Evolutionary conservation across 345 rosid genomes (phyloP).

Genomic region (Gossypium anomalum): DNA sequence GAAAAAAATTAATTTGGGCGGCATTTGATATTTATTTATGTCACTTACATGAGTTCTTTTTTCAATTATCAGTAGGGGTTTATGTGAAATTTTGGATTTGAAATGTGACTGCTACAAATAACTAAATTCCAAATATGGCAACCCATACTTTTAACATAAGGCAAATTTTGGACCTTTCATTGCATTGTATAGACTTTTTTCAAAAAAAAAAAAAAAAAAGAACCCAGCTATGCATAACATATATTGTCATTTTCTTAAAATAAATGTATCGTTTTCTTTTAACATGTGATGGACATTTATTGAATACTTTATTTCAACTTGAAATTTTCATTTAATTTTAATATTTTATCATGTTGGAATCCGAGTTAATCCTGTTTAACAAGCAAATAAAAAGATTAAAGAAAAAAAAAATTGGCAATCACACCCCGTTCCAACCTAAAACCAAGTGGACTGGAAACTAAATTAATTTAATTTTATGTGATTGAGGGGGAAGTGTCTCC

Average conservation of each 20-base stretch:
- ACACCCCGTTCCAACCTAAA: too few species aligned
- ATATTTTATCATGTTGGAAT: not conserved
- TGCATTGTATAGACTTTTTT: not conserved
- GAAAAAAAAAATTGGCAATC: too few species aligned
- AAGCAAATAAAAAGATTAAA: too few species aligned
- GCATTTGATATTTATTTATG: not conserved
- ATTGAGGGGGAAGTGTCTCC: too few species aligned
- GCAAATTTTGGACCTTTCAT: not conserved
- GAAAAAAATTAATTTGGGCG: not conserved
- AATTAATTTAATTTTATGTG: too few species aligned
- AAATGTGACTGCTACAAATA: not conserved
- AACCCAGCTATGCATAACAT: not conserved
- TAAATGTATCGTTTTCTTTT: not conserved
- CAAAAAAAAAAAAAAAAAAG: not conserved
- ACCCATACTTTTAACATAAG: not conserved
- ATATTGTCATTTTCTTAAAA: not conserved
- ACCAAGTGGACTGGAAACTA: too few species aligned
- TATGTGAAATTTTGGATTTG: not conserved
- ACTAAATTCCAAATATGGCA: slow-evolving; percentile 1
- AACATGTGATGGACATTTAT: not conserved
- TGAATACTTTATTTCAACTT: not conserved
- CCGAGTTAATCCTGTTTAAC: too few species aligned
- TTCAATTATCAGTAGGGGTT: not conserved
- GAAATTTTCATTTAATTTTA: not conserved
- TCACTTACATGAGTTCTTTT: not conserved